Evolutionary conservation across 345 rosid genomes (phyloP).

Genomic region (Boechera retrofracta): DNA sequence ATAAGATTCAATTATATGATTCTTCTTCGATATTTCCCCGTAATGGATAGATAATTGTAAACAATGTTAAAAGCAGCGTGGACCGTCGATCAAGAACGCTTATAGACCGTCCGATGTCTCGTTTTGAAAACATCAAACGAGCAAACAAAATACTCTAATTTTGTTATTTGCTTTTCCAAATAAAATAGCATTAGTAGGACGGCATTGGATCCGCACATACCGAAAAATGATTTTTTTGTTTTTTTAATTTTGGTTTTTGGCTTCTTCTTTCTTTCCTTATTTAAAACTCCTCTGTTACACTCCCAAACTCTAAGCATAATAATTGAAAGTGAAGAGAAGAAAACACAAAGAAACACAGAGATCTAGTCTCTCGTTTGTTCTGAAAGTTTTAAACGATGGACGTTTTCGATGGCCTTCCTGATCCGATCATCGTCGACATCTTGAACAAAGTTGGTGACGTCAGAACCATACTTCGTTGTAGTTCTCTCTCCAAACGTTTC

Average conservation of each 20-base stretch:
- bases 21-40: neutral
- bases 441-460: conserved; percentile 47
- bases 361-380: neutral
- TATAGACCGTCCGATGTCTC: conserved; percentile 30
- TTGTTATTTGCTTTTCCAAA: neutral
- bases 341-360: neutral
- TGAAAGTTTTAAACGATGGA: conserved; percentile 22
- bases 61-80: conserved; percentile 17
- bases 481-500: conserved; percentile 40
- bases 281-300: conserved; percentile 23
- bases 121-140: conserved; percentile 24
- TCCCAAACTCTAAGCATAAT: conserved; percentile 32
- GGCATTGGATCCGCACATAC: conserved; percentile 22
- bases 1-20: conserved; percentile 22
- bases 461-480: conserved; percentile 42
- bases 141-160: neutral
- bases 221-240: neutral
- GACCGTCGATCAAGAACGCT: conserved; percentile 27
- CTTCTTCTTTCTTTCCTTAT: conserved; percentile 7
- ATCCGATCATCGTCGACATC: conserved; percentile 39
- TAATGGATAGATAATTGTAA: conserved; percentile 27
- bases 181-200: conserved; percentile 29
- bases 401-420: conserved; percentile 43
- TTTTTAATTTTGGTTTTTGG: neutral
- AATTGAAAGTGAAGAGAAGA: neutral